Evolutionary conservation across 768 basidiomycete species (phyloP), one percentile per base, ranked within the genome.

Genomic region (Boletus reticuloceps): DNA sequence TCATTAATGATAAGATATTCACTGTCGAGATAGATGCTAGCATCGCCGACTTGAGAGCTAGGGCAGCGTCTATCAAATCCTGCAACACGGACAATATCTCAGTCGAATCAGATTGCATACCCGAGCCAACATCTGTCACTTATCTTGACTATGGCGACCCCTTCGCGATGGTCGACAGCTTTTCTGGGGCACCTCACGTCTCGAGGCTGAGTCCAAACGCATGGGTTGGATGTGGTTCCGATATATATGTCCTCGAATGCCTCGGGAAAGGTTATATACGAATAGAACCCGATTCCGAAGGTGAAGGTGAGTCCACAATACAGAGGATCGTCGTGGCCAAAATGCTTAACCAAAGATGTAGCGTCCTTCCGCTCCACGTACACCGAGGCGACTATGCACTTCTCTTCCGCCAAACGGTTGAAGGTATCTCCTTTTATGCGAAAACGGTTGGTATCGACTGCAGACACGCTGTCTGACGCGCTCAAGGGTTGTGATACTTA

Each of bases 141-240:
- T 95, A 90, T 63, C 75, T 77, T 29, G 93, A 94, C 61, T 81
- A 91, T 58, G 85, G 89, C 5, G 76, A 93, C 61, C 88, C 91
- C 0, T 88, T 91, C 56, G 73, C 78, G 11, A 70, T 89, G 45
- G 75, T 81, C 6, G 71, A 77, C 31, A 62, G 77, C 36, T 75
- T 74, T 20, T 80, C 79, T 4, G 82, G 82, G 13, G 75, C 75
- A 27, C 80, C 85, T 13, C 81, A 86, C 60, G 74, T 89, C 17
- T 58, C 70, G 19, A 69, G 68, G 22, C 54, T 88, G 39, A 92
- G 84, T 58, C 70, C 63, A 19, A 77, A 82, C 59, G 82, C 88
- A 6, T 94, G 94, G 94, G 86, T 96, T 9, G 82, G 83, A 4
- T 91, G 89, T 62, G 90, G 92, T 8, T 74, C 77, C 5, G 79